These are phyloP conservation scores for Alisma plantagoaquatica DNA, from an alignment of 106 monocot genomes.

Conservation along the genomic window DNA sequence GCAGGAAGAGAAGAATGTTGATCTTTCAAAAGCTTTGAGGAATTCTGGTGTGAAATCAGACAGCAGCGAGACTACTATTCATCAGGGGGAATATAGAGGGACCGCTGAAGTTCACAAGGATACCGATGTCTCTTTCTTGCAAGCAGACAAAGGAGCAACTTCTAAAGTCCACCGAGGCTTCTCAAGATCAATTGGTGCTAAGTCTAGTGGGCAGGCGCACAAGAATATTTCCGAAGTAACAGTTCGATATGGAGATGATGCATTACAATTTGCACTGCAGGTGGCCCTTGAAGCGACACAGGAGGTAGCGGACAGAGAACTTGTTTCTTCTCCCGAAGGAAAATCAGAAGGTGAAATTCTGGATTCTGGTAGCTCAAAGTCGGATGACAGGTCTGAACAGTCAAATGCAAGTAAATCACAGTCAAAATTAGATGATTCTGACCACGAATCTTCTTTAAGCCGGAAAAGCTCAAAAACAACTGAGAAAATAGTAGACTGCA, in stretches of 20 bases:
- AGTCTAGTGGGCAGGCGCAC: too few species aligned
- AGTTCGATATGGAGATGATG: constrained; percentile 53
- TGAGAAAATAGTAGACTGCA: constrained; percentile 7
- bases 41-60: constrained; percentile 5
- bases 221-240: too few species aligned
- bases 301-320: constrained; percentile 68
- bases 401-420: constrained; percentile 9
- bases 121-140: not conserved
- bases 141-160: not conserved
- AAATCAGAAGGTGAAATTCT: constrained; percentile 14
- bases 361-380: constrained; percentile 5
- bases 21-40: too few species aligned
- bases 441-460: constrained; percentile 13
- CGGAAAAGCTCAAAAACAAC: constrained; percentile 15
- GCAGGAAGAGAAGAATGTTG: too few species aligned
- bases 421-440: constrained; percentile 15
- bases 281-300: constrained; percentile 70
- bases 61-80: constrained; percentile 8
- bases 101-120: not conserved
- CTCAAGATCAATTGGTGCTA: constrained; percentile 2
- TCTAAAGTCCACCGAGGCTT: not conserved
- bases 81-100: constrained; percentile 4
- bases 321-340: constrained; percentile 48
- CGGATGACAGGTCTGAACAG: constrained; percentile 10
- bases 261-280: constrained; percentile 56